Base-by-base conservation (phyloP, 495 filamentous ascomycete genomes). In the Hypoxylon fragiforme region DNA sequence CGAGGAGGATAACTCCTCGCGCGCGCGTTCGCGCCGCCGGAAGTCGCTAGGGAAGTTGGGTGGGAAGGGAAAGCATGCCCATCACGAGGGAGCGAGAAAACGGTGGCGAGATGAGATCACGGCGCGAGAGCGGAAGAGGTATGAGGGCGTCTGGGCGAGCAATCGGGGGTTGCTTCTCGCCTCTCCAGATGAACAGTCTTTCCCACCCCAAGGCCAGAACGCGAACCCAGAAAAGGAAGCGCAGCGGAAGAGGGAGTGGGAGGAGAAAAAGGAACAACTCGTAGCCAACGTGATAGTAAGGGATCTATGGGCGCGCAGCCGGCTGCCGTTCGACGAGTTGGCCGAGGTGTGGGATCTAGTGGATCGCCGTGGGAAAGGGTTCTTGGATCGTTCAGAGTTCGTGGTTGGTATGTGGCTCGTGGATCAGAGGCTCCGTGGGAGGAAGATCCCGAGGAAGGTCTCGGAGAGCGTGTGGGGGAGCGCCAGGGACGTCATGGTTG, bases 351-450 rank as follows among this genome's bases (percentile, higher is more conserved):
- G 90, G 87, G 81, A 88, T 42, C 77, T 97, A 7, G 92, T 97
- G 13, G 89, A 95, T 70, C 65, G 78, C 2, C 68, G 75, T 9
- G 67, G 76, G 9, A 73, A 76, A 16, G 89, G 89, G 2, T 70
- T 65, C 40, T 70, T 98, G 47, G 77, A 74, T 16, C 82, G 82
- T 65, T 84, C 90, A 31, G 91, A 97, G 77, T 97, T 97, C 70
- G 88, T 97, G 22, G 91, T 97, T 32, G 94, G 94, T 9, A 84
- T 92, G 79, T 98, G 94, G 94, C 75, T 98, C 38, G 84, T 98
- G 46, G 94, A 98, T 70, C 90, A 96, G 73, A 76, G 85, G 57
- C 72, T 97, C 30, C 88, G 88, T 65, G 94, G 94, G 1, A 79
- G 90, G 45, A 98, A 97, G 75, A 76, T 96, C 26, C 94, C 94